These are phyloP conservation scores for Vitis hybrid DNA, from an alignment of 177 flowering plant species.

Conservation along the genomic window DNA sequence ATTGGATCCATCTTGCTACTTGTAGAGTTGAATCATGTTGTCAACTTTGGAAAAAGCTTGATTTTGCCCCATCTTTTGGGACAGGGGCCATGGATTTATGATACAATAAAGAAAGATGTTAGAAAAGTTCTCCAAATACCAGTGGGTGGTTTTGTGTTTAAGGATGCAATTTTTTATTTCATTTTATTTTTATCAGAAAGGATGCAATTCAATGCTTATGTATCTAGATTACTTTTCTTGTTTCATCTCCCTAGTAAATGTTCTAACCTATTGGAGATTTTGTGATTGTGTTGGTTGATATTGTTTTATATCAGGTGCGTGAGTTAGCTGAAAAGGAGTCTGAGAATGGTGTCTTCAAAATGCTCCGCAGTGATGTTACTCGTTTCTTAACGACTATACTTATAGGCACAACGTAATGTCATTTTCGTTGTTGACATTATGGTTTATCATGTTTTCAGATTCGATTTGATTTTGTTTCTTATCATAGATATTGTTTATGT, in stretches of 20 bases:
- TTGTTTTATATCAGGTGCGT: slow-evolving; percentile 60
- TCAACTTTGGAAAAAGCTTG: no score
- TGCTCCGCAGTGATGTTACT: slow-evolving; percentile 93
- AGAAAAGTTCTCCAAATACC: no score
- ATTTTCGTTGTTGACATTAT: slow-evolving; percentile 4
- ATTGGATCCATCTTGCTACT: no score
- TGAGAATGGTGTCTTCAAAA: slow-evolving; percentile 88
- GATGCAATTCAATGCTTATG: no score
- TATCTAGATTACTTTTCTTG: background rate
- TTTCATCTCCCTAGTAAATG: background rate
- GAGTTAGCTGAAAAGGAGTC: slow-evolving; percentile 97
- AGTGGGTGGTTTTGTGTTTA: no score
- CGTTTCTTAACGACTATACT: slow-evolving; percentile 96
- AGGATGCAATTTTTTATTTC: background rate
- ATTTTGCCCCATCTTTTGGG: no score
- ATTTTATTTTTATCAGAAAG: no score
- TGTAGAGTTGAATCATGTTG: no score
- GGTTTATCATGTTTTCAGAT: slow-evolving; percentile 2
- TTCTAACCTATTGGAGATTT: background rate
- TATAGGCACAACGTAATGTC: slow-evolving; percentile 92
- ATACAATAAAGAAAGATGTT: no score
- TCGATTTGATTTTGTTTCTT: slow-evolving; percentile 22
- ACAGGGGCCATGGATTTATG: no score
- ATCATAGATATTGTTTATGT: slow-evolving; percentile 26
- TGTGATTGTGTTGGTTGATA: slow-evolving; percentile 1